These are phyloP conservation scores for Chionographis japonica DNA, from an alignment of 106 monocot species.

Conservation along the genomic window DNA sequence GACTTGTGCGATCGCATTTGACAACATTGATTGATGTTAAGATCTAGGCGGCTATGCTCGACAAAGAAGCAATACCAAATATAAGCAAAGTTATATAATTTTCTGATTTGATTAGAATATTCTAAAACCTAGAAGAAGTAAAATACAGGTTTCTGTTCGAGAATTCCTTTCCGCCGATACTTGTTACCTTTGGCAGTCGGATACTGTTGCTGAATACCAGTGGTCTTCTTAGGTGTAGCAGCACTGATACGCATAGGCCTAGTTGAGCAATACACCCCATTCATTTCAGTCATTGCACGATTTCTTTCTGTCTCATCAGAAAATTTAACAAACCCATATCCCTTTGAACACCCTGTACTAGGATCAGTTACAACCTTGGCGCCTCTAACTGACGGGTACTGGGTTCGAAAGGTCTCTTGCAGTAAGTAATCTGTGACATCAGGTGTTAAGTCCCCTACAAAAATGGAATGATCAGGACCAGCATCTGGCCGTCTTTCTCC, in stretches of 20 bases:
- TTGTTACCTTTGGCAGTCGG: conserved; percentile 50
- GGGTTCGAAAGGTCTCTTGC: conserved; percentile 84
- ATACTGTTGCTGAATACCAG: conserved; percentile 56
- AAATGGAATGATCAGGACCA: conserved; percentile 88
- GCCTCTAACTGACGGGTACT: conserved; percentile 90
- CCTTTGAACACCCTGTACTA: conserved; percentile 86
- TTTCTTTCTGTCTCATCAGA: conserved; percentile 90
- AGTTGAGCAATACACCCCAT: conserved; percentile 93
- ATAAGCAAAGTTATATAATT: no score
- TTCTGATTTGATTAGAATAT: background rate
- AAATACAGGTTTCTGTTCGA: no score
- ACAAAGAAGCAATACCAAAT: no score
- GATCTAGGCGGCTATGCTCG: no score
- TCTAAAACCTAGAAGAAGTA: no score
- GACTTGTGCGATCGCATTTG: no score
- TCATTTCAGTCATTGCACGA: conserved; percentile 98
- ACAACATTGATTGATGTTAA: no score
- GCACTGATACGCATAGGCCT: conserved; percentile 97
- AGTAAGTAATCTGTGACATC: conserved; percentile 96
- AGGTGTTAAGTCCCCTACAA: conserved; percentile 94
- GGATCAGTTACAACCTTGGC: conserved; percentile 98
- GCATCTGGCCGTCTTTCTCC: conserved; percentile 75
- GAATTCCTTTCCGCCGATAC: background rate
- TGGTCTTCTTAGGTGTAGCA: conserved; percentile 84
- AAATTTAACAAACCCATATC: conserved; percentile 99